Base-by-base conservation (phyloP, 2,329 filamentous ascomycete species). In the Ophiostoma piceae region DNA sequence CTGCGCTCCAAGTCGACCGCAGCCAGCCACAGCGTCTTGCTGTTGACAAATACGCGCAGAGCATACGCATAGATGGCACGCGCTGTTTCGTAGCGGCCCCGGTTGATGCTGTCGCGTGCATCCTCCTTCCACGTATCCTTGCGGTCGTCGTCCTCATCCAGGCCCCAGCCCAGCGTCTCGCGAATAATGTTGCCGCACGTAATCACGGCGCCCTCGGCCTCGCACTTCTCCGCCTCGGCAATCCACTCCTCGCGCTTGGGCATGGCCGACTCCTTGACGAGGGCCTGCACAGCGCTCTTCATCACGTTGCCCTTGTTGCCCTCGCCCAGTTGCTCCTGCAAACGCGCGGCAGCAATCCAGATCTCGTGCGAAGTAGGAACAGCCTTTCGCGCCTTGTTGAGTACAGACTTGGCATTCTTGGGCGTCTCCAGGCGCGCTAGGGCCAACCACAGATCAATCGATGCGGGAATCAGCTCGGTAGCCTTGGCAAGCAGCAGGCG, bases 161-260 rank as follows among this genome's bases (percentile, higher is more conserved):
- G 82, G 3, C 91, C 88, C 89, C 92, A 99, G 19, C 94, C 94
- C 0, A 99, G 85, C 0, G 95, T 99, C 77, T 97, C 93, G 66
- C 90, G 88, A 74, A 99, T 90, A 74, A 99, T 98, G 66, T 92
- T 90, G 72, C 89, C 89, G 76, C 94, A 97, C 0, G 95, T 98
- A 60, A 94, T 82, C 12, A 91, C 83, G 19, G 94, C 93, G 7
- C 92, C 94, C 78, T 98, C 95, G 70, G 92, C 90, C 79, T 99
- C 95, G 77, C 94, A 98, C 73, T 91, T 91, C 78, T 99, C 95
- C 0, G 95, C 96, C 79, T 98, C 93, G 5, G 87, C 85, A 68
- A 99, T 96, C 95, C 95, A 99, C 74, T 97, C 94, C 78, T 99
- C 95, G 57, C 96, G 90, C 79, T 96, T 96, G 54, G 95, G 87